These are phyloP conservation scores for Hondaea fermentalgiana DNA, from an alignment of 108 stramenopile genomes.

Conservation along the genomic window DNA sequence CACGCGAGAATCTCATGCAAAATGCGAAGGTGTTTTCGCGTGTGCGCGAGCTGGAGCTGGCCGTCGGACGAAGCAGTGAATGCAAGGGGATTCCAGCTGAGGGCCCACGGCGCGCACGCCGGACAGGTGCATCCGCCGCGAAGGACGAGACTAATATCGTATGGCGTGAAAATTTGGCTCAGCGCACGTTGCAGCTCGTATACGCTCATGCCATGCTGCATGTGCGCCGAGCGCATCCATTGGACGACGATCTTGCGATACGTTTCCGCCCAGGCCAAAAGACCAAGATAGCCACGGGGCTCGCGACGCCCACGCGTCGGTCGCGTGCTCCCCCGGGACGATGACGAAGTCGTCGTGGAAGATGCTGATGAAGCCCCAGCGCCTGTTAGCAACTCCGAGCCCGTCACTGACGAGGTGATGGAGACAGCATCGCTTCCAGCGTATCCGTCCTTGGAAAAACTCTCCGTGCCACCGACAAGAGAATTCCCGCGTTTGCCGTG, in stretches of 20 bases:
- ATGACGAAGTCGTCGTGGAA: no score
- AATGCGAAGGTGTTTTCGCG: not conserved
- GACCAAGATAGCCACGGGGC: not conserved
- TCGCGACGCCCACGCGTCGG: not conserved
- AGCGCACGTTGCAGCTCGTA: not conserved
- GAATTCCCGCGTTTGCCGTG: no score
- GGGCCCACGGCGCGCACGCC: not conserved
- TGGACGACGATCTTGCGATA: not conserved
- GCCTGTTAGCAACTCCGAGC: no score
- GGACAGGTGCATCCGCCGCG: not conserved
- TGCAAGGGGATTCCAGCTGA: not conserved
- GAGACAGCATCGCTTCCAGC: no score
- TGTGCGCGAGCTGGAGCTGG: not conserved
- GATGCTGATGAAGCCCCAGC: no score
- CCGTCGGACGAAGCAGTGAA: not conserved
- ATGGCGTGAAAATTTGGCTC: not conserved
- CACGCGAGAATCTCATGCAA: not conserved
- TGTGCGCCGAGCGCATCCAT: not conserved
- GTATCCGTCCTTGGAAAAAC: no score
- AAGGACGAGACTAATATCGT: not conserved
- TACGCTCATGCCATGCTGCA: not conserved
- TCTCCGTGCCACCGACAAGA: no score
- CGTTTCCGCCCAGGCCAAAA: not conserved
- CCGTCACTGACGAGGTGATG: not conserved
- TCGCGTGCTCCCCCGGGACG: no score